phyloP scores from a whole-genome alignment of 2,329 filamentous ascomycete species.

The Fusarium sp. region DNA sequence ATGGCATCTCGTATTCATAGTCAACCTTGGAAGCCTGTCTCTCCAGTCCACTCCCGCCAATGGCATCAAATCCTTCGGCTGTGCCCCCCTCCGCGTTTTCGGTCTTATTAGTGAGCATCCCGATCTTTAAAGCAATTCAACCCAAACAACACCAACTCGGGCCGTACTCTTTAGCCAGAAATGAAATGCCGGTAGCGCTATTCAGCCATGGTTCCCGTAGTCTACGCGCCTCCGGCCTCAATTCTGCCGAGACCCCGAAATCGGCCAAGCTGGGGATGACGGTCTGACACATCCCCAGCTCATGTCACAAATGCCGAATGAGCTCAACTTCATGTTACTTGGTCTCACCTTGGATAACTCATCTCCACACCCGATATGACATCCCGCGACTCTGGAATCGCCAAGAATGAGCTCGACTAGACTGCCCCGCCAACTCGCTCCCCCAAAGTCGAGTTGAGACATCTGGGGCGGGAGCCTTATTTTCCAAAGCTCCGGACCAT shows the following conservation, averaged over 20 bases:
- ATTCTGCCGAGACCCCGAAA: constrained; percentile 26
- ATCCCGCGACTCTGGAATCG: constrained; percentile 24
- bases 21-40: not conserved
- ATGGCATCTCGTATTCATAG: constrained; percentile 1
- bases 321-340: not conserved
- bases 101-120: not conserved
- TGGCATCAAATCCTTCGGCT: not conserved
- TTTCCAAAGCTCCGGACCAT: constrained; percentile 1
- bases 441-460: constrained; percentile 24
- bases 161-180: not conserved
- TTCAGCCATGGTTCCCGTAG: not conserved
- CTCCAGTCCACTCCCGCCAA: constrained; percentile 13
- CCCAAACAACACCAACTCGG: constrained; percentile 1
- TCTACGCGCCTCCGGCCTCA: constrained; percentile 1
- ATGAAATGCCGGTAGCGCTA: not conserved
- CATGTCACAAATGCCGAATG: not conserved
- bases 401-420: constrained; percentile 11
- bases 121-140: not conserved
- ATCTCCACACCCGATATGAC: constrained; percentile 19
- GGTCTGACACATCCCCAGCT: constrained; percentile 9
- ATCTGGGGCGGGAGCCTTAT: not conserved
- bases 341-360: constrained; percentile 21
- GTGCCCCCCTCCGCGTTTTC: constrained; percentile 1
- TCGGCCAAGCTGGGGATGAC: not conserved
- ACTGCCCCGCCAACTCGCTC: constrained; percentile 23